Evolutionary conservation across 768 basidiomycete genomes (phyloP), one percentile per base, ranked within the genome.

Genomic region (Kwoniella dejecticola): DNA sequence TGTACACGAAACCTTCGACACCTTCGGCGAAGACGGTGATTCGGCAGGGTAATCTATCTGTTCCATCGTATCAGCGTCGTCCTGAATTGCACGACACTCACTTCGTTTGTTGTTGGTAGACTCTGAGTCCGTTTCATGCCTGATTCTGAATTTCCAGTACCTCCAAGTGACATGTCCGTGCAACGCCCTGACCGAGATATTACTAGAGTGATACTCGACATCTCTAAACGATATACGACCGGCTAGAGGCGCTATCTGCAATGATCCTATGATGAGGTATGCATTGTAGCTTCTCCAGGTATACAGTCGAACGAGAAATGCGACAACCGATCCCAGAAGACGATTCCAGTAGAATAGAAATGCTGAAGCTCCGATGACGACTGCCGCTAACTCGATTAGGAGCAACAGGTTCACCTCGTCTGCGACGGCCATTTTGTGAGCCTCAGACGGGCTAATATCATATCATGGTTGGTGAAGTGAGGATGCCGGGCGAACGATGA

Each of bases 311-410:
- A 95, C 79, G 12, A 84, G 67, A 55, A 86, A 81, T 13, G 87
- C 84, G 61, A 92, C 79, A 56, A 89, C 61, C 56, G 83, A 84
- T 0, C 86, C 91, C 60, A 95, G 77, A 52, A 95, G 81, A 40
- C 92, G 85, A 79, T 92, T 94, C 86, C 89, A 91, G 81, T 89
- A 96, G 83, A 96, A 94, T 65, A 90, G 83, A 79, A 90, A 81
- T 57, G 89, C 79, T 23, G 74, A 63, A 45, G 69, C 53, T 56
- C 71, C 74, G 59, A 79, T 72, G 54, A 74, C 69, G 54, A 76
- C 61, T 52, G 76, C 77, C 36, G 74, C 62, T 10, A 70, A 52
- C 62, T 76, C 73, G 24, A 69, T 69, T 23, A 78, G 67, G 36
- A 78, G 70, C 19, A 77, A 67, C 60, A 65, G 67, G 60, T 72